phyloP scores from a whole-genome alignment of 176 grass and related monocot genomes.

The Musa acuminata region DNA sequence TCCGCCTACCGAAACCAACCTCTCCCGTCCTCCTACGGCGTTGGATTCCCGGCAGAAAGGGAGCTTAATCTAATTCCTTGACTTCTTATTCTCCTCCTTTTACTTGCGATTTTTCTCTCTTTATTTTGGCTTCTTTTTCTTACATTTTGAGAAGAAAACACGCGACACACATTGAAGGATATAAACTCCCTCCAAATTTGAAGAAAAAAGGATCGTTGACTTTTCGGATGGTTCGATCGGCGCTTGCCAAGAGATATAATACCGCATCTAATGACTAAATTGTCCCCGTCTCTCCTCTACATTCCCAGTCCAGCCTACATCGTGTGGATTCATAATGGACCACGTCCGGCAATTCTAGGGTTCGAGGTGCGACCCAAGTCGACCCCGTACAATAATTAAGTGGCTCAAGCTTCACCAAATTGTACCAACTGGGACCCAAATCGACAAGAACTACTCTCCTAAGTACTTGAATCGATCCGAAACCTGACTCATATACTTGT shows the following conservation, averaged over 20 bases:
- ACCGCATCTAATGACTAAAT: background rate
- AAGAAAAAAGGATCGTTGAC: conserved; percentile 8
- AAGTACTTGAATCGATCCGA: no score
- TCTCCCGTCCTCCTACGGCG: background rate
- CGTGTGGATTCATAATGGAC: no score
- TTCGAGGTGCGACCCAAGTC: no score
- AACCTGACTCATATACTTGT: no score
- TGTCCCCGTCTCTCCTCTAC: no score
- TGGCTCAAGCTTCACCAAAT: no score
- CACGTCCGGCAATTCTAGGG: no score
- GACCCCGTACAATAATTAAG: no score
- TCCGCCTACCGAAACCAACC: background rate
- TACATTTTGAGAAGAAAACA: background rate
- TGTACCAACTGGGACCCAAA: no score
- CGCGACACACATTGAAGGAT: background rate
- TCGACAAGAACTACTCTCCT: no score
- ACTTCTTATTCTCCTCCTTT: background rate
- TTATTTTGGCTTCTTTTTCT: background rate
- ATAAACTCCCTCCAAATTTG: background rate
- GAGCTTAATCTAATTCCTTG: background rate
- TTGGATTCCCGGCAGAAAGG: background rate
- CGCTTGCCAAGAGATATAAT: no score
- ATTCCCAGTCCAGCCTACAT: no score
- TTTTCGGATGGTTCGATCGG: background rate
- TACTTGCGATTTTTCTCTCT: background rate